phyloP scores from a whole-genome alignment of 371 early-diverging fungal genomes.

The Mycotypha africana region DNA sequence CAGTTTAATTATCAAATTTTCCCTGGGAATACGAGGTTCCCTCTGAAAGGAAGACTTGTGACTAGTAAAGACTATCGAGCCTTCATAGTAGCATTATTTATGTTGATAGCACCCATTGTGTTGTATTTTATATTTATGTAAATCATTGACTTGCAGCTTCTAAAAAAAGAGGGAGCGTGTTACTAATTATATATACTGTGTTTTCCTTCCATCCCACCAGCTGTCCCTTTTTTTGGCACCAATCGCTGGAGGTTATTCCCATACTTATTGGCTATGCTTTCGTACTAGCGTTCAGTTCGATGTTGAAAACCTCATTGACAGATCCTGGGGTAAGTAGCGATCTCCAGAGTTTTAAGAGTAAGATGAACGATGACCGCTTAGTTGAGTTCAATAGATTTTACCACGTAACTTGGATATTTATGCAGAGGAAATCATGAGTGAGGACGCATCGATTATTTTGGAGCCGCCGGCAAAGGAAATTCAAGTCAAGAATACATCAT shows the following conservation, averaged over 20 bases:
- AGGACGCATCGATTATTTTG: too few species aligned
- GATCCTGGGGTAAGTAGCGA: constrained; percentile 89
- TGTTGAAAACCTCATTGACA: constrained; percentile 82
- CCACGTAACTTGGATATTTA: constrained; percentile 77
- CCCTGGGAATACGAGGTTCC: constrained; percentile 45
- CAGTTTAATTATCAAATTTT: constrained; percentile 27
- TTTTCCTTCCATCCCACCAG: constrained; percentile 13
- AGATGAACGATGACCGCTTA: too few species aligned
- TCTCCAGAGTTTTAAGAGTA: too few species aligned
- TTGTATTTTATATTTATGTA: constrained; percentile 68
- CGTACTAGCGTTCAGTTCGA: constrained; percentile 59
- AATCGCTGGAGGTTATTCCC: constrained; percentile 56
- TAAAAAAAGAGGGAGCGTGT: too few species aligned
- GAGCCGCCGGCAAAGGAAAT: too few species aligned
- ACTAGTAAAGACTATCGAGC: constrained; percentile 61
- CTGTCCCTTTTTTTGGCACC: constrained; percentile 64
- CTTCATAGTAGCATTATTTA: constrained; percentile 56
- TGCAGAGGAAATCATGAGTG: too few species aligned
- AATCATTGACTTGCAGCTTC: constrained; percentile 13
- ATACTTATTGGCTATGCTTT: constrained; percentile 74
- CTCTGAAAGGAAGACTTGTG: constrained; percentile 61
- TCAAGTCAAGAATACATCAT: constrained; percentile 51
- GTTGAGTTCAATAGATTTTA: constrained; percentile 58
- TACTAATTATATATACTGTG: too few species aligned
- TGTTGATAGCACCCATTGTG: constrained; percentile 56